Base-by-base conservation (phyloP, 257 asterid species). In the Oldenlandia corymbosa region DNA sequence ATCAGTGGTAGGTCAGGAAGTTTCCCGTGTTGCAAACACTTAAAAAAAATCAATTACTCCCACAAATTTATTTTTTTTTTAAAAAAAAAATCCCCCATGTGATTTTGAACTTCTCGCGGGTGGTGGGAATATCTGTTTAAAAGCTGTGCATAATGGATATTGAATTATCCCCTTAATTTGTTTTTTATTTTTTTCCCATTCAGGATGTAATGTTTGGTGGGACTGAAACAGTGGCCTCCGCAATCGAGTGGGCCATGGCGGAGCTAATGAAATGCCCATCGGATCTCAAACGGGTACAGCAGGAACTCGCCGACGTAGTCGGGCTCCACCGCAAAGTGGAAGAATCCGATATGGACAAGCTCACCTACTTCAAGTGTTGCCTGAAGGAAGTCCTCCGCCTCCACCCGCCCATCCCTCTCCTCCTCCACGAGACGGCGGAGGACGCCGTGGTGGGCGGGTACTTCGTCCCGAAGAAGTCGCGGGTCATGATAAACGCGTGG, bases 201-300 rank as follows among this genome's bases (percentile, higher is more conserved):
- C 75, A 90, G 97, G 96, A 90, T 28, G 96, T 90, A 0, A 87
- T 90, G 97, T 90, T 90, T 21, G 97, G 97, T 51, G 97, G 95
- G 52, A 90, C 97, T 1, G 97, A 87, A 48, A 90, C 97, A 0
- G 97, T 90, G 1, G 96, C 97, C 0, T 90, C 95, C 1, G 96
- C 97, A 5, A 88, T 90, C 0, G 97, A 90, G 61, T 90, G 97
- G 97, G 86, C 93, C 68, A 85, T 90, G 88, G 71, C 96, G 21
- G 95, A 90, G 75, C 79, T 90, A n/a, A 82, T 90, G 85, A 74
- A 61, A 62, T 80, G 86, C 69, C 97, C 96, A 1, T 76, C 71
- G 7, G 90, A 85, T 32, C 87, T 90, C 2, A 87, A 78, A 62
- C 68, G 36, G 75, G 96, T 75, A 64, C 97, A 90, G 62, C 87